Percentiles rank a stretch among this genome's conserved stretches.
phyloP scores from a whole-genome alignment of 257 asterid species.

The Osmanthus fragrans region DNA sequence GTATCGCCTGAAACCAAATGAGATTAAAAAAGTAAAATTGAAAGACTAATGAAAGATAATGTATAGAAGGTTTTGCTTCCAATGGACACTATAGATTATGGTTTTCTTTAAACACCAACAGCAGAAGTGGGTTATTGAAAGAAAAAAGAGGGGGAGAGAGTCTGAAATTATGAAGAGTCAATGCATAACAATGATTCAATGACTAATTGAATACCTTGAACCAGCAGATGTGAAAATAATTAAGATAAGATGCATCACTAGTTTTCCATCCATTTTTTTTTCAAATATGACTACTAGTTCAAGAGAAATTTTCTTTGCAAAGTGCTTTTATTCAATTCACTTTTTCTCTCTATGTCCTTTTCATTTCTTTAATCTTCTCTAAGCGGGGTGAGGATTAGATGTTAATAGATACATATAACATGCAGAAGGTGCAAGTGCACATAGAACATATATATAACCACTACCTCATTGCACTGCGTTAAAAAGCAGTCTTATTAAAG shows the following conservation, averaged over 20 bases:
- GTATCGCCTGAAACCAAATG: slow-evolving; percentile 19
- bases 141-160: neutral
- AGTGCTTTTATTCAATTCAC: neutral
- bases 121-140: neutral
- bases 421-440: neutral
- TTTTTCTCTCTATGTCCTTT: neutral
- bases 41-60: neutral
- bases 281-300: neutral
- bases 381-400: neutral
- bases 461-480: neutral
- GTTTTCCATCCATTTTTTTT: neutral
- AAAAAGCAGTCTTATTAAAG: too few relatives aligned
- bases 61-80: slow-evolving; percentile 3
- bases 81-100: slow-evolving; percentile 2
- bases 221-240: slow-evolving; percentile 6
- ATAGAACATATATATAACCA: slow-evolving; percentile 10
- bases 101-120: slow-evolving; percentile 14
- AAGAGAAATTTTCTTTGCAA: too few relatives aligned
- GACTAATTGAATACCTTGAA: slow-evolving; percentile 18
- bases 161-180: neutral
- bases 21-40: neutral
- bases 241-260: slow-evolving; percentile 13
- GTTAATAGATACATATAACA: neutral
- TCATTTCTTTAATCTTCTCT: neutral
- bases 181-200: neutral